Conservation (phyloP, 495 filamentous ascomycete genomes). For the Xylaria venustula region DNA sequence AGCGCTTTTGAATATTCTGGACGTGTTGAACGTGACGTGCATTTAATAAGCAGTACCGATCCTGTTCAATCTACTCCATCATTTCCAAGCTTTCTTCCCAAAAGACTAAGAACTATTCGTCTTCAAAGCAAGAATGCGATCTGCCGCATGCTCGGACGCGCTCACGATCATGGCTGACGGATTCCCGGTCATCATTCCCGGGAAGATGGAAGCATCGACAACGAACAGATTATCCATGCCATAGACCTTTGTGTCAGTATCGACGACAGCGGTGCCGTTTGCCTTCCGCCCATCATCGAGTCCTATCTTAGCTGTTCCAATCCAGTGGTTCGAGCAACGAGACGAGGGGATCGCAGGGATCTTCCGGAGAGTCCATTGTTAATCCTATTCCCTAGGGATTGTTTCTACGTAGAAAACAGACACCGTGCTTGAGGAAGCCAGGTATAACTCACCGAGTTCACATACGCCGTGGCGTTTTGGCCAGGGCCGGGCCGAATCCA, state of each 20-base stretch:
- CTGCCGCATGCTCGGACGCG: conserved; percentile 50
- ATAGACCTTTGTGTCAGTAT: conserved; percentile 55
- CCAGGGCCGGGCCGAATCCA: conserved; percentile 47
- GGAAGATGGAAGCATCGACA: conserved; percentile 30
- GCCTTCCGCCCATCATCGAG: conserved; percentile 50
- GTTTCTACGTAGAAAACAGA: neutral
- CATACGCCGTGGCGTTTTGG: conserved; percentile 47
- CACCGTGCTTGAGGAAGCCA: conserved; percentile 6
- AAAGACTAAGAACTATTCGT: neutral
- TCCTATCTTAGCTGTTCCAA: conserved; percentile 55
- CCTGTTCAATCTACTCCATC: neutral
- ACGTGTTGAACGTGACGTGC: too few relatives aligned
- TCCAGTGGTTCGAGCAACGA: conserved; percentile 48
- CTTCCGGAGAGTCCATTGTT: conserved; percentile 5
- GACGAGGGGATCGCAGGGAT: conserved; percentile 34
- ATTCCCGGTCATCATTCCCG: conserved; percentile 55
- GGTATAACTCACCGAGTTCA: conserved; percentile 31
- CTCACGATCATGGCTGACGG: conserved; percentile 53
- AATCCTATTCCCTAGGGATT: neutral
- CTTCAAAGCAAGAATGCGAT: conserved; percentile 49
- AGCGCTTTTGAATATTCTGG: too few relatives aligned
- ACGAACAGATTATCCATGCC: conserved; percentile 55
- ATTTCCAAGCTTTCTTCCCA: neutral
- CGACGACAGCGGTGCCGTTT: conserved; percentile 55
- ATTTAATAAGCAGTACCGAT: too few relatives aligned